Evolutionary conservation across 768 basidiomycete genomes (phyloP).

Genomic region (Russula sp.): DNA sequence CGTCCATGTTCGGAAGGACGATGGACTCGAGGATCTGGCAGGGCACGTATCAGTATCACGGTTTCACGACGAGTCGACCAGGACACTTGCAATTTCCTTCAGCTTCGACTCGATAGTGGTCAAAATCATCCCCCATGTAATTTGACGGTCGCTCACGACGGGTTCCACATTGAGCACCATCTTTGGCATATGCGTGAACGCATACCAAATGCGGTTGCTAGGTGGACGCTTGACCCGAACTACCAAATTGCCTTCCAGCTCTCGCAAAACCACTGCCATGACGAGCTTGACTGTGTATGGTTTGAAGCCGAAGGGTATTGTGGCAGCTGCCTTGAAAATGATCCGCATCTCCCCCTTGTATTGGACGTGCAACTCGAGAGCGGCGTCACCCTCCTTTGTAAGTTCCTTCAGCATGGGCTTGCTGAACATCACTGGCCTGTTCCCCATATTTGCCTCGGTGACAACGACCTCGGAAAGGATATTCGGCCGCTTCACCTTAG

Average conservation of each 20-base stretch:
- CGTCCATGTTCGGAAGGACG: slow-evolving; percentile 97
- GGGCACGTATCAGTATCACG: slow-evolving; percentile 7
- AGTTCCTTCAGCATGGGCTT: slow-evolving; percentile 99
- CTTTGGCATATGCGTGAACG: slow-evolving; percentile 82
- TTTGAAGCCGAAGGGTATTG: slow-evolving; percentile 84
- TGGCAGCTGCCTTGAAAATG: slow-evolving; percentile 83
- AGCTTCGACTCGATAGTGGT: slow-evolving; percentile 84
- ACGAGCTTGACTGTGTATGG: slow-evolving; percentile 86
- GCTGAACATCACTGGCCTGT: slow-evolving; percentile 76
- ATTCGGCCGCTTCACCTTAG: slow-evolving; percentile 82
- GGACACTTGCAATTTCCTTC: slow-evolving; percentile 66
- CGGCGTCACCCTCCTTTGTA: slow-evolving; percentile 87
- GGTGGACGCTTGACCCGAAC: slow-evolving; percentile 92
- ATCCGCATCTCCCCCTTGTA: slow-evolving; percentile 88
- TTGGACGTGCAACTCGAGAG: slow-evolving; percentile 75
- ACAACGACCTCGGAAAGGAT: slow-evolving; percentile 84
- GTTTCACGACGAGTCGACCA: neutral
- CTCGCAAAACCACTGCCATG: slow-evolving; percentile 79
- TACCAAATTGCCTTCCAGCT: slow-evolving; percentile 85
- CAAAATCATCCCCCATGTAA: slow-evolving; percentile 90
- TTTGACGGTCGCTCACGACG: slow-evolving; percentile 88
- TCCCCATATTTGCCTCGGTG: slow-evolving; percentile 84
- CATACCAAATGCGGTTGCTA: slow-evolving; percentile 92
- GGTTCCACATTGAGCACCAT: slow-evolving; percentile 90
- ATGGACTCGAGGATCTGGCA: slow-evolving; percentile 85